Percentiles rank a stretch among this genome's conserved stretches.
Conservation (phyloP, 305 asterid genomes). For the Plantago coronopus region DNA sequence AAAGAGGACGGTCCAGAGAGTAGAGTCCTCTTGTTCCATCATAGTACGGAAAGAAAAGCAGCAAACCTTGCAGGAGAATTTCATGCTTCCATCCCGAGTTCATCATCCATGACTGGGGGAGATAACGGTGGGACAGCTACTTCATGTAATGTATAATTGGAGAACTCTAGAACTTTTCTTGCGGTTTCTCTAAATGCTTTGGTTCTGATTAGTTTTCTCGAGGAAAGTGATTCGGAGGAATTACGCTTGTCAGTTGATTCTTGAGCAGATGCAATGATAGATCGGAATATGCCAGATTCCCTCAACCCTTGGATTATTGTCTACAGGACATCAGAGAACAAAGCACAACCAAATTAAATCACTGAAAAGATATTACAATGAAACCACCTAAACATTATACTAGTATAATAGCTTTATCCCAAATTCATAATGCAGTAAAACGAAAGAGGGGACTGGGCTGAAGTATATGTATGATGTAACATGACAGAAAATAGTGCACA, state of each 20-base stretch:
- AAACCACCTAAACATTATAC: too few species aligned
- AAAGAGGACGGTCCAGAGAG: conserved; percentile 17
- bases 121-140: conserved; percentile 76
- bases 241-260: conserved; percentile 56
- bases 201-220: conserved; percentile 63
- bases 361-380: not conserved
- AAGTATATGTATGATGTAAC: too few species aligned
- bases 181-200: conserved; percentile 43
- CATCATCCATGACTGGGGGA: conserved; percentile 59
- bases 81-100: conserved; percentile 47
- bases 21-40: conserved; percentile 21
- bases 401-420: too few species aligned
- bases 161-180: conserved; percentile 45
- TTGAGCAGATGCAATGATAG: conserved; percentile 62
- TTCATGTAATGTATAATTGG: conserved; percentile 30
- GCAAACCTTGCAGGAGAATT: conserved; percentile 44
- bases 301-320: conserved; percentile 80
- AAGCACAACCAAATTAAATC: not conserved
- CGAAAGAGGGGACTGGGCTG: not conserved
- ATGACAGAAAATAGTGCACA: too few species aligned
- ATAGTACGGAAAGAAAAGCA: conserved; percentile 44
- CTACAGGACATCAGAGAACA: conserved; percentile 38
- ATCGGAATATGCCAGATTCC: conserved; percentile 68
- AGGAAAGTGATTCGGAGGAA: conserved; percentile 46
- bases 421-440: not conserved